phyloP scores from a whole-genome alignment of 2,329 filamentous ascomycete genomes.

The Aschersonia sp. region DNA sequence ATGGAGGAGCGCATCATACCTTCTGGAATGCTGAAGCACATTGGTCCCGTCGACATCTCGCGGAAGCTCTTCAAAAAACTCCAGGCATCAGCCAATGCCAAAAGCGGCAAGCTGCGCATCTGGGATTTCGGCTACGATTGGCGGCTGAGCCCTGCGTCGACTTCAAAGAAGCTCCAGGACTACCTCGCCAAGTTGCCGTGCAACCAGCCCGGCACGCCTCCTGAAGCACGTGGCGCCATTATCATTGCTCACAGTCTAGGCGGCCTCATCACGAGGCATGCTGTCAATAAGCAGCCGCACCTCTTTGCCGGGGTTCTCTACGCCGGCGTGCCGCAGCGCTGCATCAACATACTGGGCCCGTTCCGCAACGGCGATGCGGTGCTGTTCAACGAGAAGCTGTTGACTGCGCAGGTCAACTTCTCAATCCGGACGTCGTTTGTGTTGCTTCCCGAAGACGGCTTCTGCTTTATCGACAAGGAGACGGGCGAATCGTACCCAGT shows the following conservation, averaged over 20 bases:
- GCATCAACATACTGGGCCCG: constrained; percentile 83
- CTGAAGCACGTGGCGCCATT: constrained; percentile 50
- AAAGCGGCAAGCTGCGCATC: constrained; percentile 56
- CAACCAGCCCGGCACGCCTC: constrained; percentile 44
- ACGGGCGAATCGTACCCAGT: constrained; percentile 70
- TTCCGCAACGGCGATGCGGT: constrained; percentile 88
- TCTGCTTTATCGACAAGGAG: constrained; percentile 72
- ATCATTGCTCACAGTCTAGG: constrained; percentile 82
- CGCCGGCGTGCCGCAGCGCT: constrained; percentile 71
- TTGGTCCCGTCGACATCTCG: constrained; percentile 84
- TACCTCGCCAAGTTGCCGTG: constrained; percentile 64
- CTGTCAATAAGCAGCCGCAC: constrained; percentile 71
- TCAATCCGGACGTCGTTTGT: constrained; percentile 75
- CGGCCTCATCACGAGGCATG: constrained; percentile 76
- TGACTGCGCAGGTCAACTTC: constrained; percentile 89
- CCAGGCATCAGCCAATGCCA: constrained; percentile 57
- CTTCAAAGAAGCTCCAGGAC: constrained; percentile 55
- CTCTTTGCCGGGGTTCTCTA: constrained; percentile 78
- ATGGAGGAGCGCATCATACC: constrained; percentile 76
- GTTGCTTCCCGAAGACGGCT: constrained; percentile 72
- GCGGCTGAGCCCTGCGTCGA: constrained; percentile 67
- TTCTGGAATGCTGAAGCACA: constrained; percentile 78
- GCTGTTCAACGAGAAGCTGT: constrained; percentile 71
- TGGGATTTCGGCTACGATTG: constrained; percentile 95
- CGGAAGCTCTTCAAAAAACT: constrained; percentile 68